These are phyloP conservation scores for Begonia loranthoides DNA, from an alignment of 306 rosid species.

Conservation along the genomic window DNA sequence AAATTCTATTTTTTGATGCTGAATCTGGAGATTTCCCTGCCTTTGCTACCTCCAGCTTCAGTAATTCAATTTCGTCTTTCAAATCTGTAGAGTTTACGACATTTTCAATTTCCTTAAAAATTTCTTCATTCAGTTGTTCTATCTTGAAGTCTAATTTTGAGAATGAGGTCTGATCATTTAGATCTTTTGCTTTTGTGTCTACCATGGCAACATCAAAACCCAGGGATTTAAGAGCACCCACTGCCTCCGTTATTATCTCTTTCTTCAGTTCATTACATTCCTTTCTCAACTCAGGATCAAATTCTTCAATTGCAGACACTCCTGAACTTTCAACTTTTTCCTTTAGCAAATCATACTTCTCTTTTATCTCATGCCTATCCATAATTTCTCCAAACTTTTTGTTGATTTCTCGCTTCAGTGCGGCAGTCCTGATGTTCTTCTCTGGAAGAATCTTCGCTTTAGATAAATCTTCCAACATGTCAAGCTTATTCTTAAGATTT, in stretches of 20 bases:
- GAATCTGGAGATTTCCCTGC: constrained; percentile 44
- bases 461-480: constrained; percentile 46
- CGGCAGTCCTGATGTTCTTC: constrained; percentile 19
- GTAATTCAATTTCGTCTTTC: constrained; percentile 44
- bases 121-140: constrained; percentile 39
- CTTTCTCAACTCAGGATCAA: constrained; percentile 45
- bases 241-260: constrained; percentile 46
- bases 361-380: constrained; percentile 38
- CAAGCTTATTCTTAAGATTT: constrained; percentile 38
- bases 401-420: constrained; percentile 47
- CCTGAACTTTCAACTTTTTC: constrained; percentile 43
- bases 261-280: constrained; percentile 34
- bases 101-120: constrained; percentile 34
- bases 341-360: constrained; percentile 36
- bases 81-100: constrained; percentile 36
- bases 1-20: constrained; percentile 46
- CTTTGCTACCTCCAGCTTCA: constrained; percentile 58
- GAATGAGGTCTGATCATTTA: constrained; percentile 16
- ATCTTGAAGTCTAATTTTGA: constrained; percentile 25
- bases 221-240: constrained; percentile 36
- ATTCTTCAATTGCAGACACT: constrained; percentile 26
- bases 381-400: constrained; percentile 26
- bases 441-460: constrained; percentile 31
- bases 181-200: constrained; percentile 18
- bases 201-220: constrained; percentile 40